Evolutionary conservation across 352 stramenopile genomes (phyloP), one percentile per base, ranked within the genome.

Genomic region (Globisporangium camurandrum): DNA sequence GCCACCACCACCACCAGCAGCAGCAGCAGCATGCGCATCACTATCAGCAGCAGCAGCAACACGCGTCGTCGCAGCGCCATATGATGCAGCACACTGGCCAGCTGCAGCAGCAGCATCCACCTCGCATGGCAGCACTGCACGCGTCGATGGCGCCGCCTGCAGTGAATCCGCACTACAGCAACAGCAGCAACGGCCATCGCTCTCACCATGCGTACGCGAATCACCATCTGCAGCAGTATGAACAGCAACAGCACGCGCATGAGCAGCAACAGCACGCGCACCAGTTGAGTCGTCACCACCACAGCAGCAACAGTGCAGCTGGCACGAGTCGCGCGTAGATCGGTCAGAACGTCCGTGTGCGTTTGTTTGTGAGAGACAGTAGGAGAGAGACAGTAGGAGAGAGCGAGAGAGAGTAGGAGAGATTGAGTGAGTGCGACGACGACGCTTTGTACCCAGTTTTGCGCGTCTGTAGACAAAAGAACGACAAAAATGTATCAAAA

Each of bases 401-500:
- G n/a, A n/a, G n/a, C n/a, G n/a, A n/a, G n/a, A n/a, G n/a, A n/a
- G n/a, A n/a, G n/a, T n/a, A n/a, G n/a, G n/a, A n/a, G n/a, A n/a
- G n/a, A n/a, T n/a, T n/a, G n/a, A n/a, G 33, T 16, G n/a, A 19
- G 33, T 39, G 54, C 49, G 53, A 58, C 45, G 27, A 20, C 45
- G 31, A 33, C n/a, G n/a, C n/a, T n/a, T n/a, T n/a, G n/a, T n/a
- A n/a, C n/a, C 55, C 66, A 82, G 62, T 78, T 82, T 82, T 82
- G 67, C 65, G 61, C 64, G 65, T 62, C 66, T 80, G 70, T 82
- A 82, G 70, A 82, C 74, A 78, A 81, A 62, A 62, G 49, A 69
- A 60, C 70, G 66, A 63, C 57, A 54, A 64, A 62, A 60, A 63
- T 76, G 66, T 61, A 74, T 69, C 57, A 70, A 63, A 65, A 65